Percentiles rank a stretch among this genome's conserved stretches.
Evolutionary conservation across 2,329 filamentous ascomycete genomes (phyloP).

Genomic region (Cytospora chrysosperma): DNA sequence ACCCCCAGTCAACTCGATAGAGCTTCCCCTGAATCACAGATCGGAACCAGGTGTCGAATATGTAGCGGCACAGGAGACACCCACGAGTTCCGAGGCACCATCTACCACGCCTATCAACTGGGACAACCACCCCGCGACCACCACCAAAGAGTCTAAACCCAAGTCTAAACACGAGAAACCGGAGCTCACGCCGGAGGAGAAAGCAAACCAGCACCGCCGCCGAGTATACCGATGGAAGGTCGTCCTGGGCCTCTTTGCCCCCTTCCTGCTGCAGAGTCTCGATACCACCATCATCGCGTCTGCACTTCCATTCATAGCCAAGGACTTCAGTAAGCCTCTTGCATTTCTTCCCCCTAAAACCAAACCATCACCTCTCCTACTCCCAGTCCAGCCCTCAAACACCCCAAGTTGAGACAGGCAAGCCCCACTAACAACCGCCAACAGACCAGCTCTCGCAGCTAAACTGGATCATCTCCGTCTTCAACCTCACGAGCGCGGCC

Average conservation of each 20-base stretch:
- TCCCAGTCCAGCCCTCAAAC: too few relatives aligned
- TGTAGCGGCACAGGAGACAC: neutral
- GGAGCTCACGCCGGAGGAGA: conserved; percentile 27
- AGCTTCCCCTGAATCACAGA: neutral
- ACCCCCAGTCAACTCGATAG: conserved; percentile 1
- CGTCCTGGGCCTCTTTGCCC: conserved; percentile 56
- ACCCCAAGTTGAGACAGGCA: too few relatives aligned
- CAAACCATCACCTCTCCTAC: too few relatives aligned
- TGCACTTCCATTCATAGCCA: conserved; percentile 61
- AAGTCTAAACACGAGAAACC: neutral
- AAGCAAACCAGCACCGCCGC: conserved; percentile 35
- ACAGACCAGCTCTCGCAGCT: conserved; percentile 54
- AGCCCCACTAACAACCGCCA: neutral
- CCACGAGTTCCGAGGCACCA: neutral
- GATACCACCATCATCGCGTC: conserved; percentile 64
- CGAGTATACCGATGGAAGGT: conserved; percentile 56
- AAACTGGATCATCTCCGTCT: conserved; percentile 69
- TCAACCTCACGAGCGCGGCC: conserved; percentile 65
- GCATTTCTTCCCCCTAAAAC: neutral
- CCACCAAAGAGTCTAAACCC: neutral
- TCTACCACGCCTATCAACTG: neutral
- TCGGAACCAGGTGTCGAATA: neutral
- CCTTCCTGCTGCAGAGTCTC: conserved; percentile 61
- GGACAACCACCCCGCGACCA: neutral
- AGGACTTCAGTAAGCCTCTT: conserved; percentile 55